phyloP scores from a whole-genome alignment of 1,284 basidiomycete genomes.

The Trametes versicolor region DNA sequence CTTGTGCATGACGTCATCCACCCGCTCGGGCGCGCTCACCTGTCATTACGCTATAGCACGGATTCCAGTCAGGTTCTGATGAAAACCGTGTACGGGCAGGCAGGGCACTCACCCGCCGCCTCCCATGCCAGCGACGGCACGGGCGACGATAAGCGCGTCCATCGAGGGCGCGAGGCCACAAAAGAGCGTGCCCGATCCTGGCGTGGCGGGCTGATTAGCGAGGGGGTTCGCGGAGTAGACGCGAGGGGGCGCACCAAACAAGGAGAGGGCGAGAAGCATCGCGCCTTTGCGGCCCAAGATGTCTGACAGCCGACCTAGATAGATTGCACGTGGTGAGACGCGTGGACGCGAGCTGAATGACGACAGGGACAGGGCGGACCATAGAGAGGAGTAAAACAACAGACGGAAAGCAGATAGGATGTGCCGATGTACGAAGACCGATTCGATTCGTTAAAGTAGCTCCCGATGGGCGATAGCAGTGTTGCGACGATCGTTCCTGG shows the following conservation, averaged over 20 bases:
- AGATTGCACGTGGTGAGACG: conserved; percentile 25
- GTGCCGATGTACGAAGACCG: conserved; percentile 90
- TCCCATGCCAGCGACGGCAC: conserved; percentile 90
- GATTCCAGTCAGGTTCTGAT: conserved; percentile 33
- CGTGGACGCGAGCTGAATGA: conserved; percentile 4
- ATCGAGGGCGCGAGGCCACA: conserved; percentile 89
- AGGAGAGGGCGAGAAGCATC: conserved; percentile 80
- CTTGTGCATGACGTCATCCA: conserved; percentile 39
- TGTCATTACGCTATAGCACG: conserved; percentile 74
- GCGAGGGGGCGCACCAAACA: conserved; percentile 71
- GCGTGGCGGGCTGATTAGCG: conserved; percentile 11
- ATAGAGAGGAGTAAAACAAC: conserved; percentile 92
- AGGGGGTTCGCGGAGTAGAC: conserved; percentile 10
- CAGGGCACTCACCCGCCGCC: conserved; percentile 78
- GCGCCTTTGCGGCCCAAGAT: conserved; percentile 88
- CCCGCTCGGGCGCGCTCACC: conserved; percentile 53
- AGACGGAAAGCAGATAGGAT: conserved; percentile 87
- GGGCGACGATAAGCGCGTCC: conserved; percentile 82
- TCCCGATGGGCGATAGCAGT: conserved; percentile 81
- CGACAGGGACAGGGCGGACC: conserved; percentile 54
- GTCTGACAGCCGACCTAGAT: conserved; percentile 85
- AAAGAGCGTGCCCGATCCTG: conserved; percentile 82
- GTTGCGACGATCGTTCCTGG: conserved; percentile 83
- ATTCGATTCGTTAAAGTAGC: conserved; percentile 80
- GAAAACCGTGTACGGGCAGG: conserved; percentile 17